phyloP scores from a whole-genome alignment of 371 early-diverging fungal genomes.

The Conidiobolus incongruus region DNA sequence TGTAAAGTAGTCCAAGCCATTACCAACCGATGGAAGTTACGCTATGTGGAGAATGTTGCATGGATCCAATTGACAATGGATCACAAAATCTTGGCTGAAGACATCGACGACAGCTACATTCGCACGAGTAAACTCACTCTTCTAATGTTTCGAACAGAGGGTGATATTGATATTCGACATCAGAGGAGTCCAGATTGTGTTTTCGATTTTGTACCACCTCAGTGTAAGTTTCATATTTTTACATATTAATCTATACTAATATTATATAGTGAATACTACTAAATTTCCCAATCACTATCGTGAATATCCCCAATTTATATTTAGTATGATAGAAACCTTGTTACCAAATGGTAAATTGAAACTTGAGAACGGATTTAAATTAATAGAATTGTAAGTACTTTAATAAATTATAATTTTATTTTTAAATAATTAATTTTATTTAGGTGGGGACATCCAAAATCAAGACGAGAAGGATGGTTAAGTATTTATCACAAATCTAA shows the following conservation, averaged over 20 bases:
- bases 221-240: no score
- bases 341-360: no score
- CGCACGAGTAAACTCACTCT: constrained; percentile 61
- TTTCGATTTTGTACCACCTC: constrained; percentile 82
- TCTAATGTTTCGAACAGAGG: constrained; percentile 68
- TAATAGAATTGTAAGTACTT: no score
- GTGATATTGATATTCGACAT: constrained; percentile 69
- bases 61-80: constrained; percentile 72
- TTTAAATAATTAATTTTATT: no score
- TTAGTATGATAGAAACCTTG: constrained; percentile 69
- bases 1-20: constrained; percentile 41
- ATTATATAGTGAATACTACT: no score
- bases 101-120: constrained; percentile 20
- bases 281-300: neutral
- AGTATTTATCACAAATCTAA: no score
- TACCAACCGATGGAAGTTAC: constrained; percentile 61
- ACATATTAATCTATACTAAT: neutral
- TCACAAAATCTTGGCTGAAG: constrained; percentile 43
- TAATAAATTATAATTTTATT: no score
- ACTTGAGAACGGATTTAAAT: no score
- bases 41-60: constrained; percentile 86
- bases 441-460: no score
- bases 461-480: no score
- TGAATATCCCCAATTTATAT: constrained; percentile 55
- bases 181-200: constrained; percentile 83